Conservation (phyloP, 192 early-diverging fungal species). For the Rhizophagus prolifer region DNA sequence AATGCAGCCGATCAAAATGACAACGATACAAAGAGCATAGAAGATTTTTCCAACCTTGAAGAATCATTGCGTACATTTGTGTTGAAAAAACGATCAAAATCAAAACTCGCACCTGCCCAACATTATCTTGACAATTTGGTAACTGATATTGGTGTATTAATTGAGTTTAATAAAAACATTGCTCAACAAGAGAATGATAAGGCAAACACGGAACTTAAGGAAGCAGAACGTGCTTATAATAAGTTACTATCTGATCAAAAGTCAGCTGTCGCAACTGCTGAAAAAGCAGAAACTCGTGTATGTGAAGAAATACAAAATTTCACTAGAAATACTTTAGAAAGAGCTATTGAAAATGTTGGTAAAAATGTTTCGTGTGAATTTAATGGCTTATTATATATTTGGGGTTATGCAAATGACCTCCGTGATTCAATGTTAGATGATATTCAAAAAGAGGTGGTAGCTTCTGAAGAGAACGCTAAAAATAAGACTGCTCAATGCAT, state of each 20-base stretch:
- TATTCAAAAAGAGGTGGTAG: slow-evolving; percentile 61
- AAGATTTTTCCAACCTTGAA: slow-evolving; percentile 83
- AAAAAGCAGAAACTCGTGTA: slow-evolving; percentile 58
- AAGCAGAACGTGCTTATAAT: slow-evolving; percentile 72
- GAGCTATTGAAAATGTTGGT: slow-evolving; percentile 70
- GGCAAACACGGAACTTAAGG: slow-evolving; percentile 62
- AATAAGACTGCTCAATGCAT: slow-evolving; percentile 40
- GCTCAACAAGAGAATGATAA: slow-evolving; percentile 60
- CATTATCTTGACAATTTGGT: slow-evolving; percentile 87
- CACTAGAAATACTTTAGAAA: slow-evolving; percentile 36
- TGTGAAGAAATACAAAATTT: slow-evolving; percentile 55
- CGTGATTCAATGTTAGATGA: slow-evolving; percentile 65
- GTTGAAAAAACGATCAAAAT: slow-evolving; percentile 90
- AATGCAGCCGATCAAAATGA: slow-evolving; percentile 34
- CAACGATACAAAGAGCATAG: slow-evolving; percentile 6
- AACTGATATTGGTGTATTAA: slow-evolving; percentile 71
- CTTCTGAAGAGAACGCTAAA: slow-evolving; percentile 58
- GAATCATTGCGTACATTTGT: slow-evolving; percentile 86
- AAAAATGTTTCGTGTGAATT: slow-evolving; percentile 66
- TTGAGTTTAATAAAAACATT: slow-evolving; percentile 66
- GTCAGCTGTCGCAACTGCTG: slow-evolving; percentile 62
- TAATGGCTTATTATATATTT: slow-evolving; percentile 77
- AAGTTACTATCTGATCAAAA: slow-evolving; percentile 73
- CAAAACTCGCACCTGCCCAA: slow-evolving; percentile 93
- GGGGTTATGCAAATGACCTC: slow-evolving; percentile 85